Evolutionary conservation across 768 basidiomycete genomes (phyloP), one percentile per base, ranked within the genome.

Genomic region (Suillus plorans): DNA sequence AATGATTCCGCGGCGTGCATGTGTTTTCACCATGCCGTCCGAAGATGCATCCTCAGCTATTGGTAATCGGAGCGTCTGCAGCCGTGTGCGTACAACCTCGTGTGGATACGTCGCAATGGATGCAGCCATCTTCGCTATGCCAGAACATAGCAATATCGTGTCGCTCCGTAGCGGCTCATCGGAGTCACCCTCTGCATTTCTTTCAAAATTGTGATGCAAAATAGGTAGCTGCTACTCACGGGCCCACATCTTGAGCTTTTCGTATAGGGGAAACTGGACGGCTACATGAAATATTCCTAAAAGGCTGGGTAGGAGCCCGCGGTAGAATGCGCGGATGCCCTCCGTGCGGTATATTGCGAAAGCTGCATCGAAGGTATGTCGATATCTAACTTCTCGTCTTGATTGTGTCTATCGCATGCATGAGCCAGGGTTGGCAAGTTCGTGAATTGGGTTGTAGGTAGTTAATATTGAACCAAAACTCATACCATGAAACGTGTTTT

Each of bases 401-500:
- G 89, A 87, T 78, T 97, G 95, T 18, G 95, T 96, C 95, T 96
- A 72, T 36, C 2, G 22, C 18, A 34, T 36, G 60, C 22, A 58
- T 61, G 28, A n/a, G 18, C 20, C 28, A 34, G 37, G 20, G 52
- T 56, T 22, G 44, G 55, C n/a, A 60, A 59, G 31, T 50, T 60
- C 25, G 63, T 69, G 70, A 62, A 68, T 42, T 66, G 60, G 56
- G 53, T 41, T 61, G 63, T 62, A 56, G 58, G 52, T 41, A 14
- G 16, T 34, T 60, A 63, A 22, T 58, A 6, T 52, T 41, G 22
- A 61, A 25, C 39, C 61, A n/a, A 61, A 55, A 45, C 53, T 64
- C 81, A 68, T 68, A 97, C 97, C 97, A 99, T 99, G 80, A 99
- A 98, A 36, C 97, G 88, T 28, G 97, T 99, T 81, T 98, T 99